Evolutionary conservation across 192 early-diverging fungal species (phyloP).

Genomic region (Mortierella alpina): DNA sequence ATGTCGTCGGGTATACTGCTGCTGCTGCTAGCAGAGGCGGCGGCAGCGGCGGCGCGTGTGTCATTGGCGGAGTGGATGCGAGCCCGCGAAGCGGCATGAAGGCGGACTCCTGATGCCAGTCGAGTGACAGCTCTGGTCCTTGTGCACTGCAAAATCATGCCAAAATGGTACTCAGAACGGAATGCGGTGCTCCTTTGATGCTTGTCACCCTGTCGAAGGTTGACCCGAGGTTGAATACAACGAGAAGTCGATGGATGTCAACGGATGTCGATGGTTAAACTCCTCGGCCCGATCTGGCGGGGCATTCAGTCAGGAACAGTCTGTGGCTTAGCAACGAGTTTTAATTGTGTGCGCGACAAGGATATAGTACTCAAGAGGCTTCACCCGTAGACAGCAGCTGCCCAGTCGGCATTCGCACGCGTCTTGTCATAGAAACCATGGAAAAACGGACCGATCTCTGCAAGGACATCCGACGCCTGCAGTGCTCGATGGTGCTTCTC

Average conservation of each 20-base stretch:
- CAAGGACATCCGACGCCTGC: slow-evolving; percentile 71
- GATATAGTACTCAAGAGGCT: neutral
- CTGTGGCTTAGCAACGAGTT: too few relatives aligned
- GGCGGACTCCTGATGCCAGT: neutral
- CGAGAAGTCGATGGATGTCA: too few relatives aligned
- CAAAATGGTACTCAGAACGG: neutral
- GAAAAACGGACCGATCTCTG: slow-evolving; percentile 64
- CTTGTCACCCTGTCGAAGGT: too few relatives aligned
- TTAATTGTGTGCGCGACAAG: neutral
- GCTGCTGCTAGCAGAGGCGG: neutral
- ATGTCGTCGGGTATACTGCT: slow-evolving; percentile 28
- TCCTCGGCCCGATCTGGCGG: neutral
- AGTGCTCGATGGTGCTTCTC: slow-evolving; percentile 68
- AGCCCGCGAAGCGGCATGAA: neutral
- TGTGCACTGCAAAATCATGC: slow-evolving; percentile 23
- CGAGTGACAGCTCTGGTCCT: slow-evolving; percentile 16
- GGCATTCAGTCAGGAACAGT: neutral
- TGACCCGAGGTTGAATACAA: too few relatives aligned
- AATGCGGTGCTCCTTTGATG: too few relatives aligned
- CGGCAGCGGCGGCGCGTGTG: neutral
- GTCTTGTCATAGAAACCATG: slow-evolving; percentile 22
- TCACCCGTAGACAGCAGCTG: slow-evolving; percentile 23
- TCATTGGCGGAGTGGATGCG: slow-evolving; percentile 10
- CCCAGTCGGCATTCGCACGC: slow-evolving; percentile 17
- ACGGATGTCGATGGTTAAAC: too few relatives aligned